Percentiles rank a stretch among this genome's conserved stretches.
Evolutionary conservation across 2,329 filamentous ascomycete genomes (phyloP).

Genomic region (Fusarium verticillioides): DNA sequence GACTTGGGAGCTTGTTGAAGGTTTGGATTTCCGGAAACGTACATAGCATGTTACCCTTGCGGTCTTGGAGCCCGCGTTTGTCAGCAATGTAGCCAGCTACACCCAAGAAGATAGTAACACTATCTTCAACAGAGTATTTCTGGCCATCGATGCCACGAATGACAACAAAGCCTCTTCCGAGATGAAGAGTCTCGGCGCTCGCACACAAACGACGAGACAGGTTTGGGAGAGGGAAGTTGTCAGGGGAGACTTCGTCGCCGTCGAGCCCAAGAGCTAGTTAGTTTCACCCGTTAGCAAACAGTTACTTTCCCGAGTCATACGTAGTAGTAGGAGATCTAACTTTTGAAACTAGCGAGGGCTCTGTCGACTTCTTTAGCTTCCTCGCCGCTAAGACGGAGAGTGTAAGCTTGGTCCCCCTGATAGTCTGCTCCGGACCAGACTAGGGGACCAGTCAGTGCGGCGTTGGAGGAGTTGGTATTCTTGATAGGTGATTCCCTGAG

Average conservation of each 20-base stretch:
- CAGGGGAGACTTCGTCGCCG: conserved; percentile 32
- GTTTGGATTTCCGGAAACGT: conserved; percentile 35
- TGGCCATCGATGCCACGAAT: conserved; percentile 63
- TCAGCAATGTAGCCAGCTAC: conserved; percentile 67
- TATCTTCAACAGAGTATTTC: conserved; percentile 63
- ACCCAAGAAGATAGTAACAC: conserved; percentile 65
- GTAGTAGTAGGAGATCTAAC: conserved; percentile 21
- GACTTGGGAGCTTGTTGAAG: background rate
- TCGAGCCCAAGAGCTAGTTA: conserved; percentile 32
- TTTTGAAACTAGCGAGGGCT: conserved; percentile 45
- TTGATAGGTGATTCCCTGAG: conserved; percentile 9
- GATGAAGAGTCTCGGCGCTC: conserved; percentile 52
- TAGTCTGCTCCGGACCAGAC: conserved; percentile 43
- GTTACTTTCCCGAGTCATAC: background rate
- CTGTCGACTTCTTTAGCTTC: conserved; percentile 39
- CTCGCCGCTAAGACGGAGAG: conserved; percentile 27
- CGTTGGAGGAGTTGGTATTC: background rate
- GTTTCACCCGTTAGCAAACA: conserved; percentile 19
- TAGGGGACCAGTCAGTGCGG: conserved; percentile 34
- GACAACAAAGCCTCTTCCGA: conserved; percentile 62
- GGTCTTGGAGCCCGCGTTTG: conserved; percentile 61
- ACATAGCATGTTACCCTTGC: conserved; percentile 61
- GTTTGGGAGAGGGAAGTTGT: conserved; percentile 55
- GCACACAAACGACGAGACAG: conserved; percentile 50
- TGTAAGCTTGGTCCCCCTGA: conserved; percentile 20